phyloP scores from a whole-genome alignment of 805 yeast species.

The Ogataea haglerorum region DNA sequence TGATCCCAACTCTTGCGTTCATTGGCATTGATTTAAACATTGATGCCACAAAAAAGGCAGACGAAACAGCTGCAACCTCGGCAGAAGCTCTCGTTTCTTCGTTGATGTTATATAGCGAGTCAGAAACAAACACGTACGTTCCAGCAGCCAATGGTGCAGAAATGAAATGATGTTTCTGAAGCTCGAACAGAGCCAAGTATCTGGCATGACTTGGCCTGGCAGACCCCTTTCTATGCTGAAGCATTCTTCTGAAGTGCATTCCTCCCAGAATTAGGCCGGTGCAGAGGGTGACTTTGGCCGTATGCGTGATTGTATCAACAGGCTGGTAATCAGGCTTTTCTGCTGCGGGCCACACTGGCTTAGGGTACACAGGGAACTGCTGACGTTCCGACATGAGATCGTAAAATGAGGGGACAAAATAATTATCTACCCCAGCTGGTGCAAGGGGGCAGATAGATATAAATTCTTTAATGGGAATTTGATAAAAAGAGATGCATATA shows the following conservation, averaged over 20 bases:
- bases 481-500: not conserved
- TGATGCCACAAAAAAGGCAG: constrained; percentile 20
- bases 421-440: constrained; percentile 2
- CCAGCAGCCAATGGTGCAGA: constrained; percentile 34
- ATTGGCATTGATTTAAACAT: constrained; percentile 28
- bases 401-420: constrained; percentile 7
- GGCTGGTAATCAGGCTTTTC: constrained; percentile 24
- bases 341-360: constrained; percentile 27
- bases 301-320: constrained; percentile 30
- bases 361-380: constrained; percentile 23
- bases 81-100: constrained; percentile 28
- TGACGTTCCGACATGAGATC: constrained; percentile 1
- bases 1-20: constrained; percentile 43
- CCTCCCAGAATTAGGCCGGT: constrained; percentile 35
- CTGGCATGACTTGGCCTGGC: constrained; percentile 38
- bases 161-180: constrained; percentile 29
- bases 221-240: constrained; percentile 36
- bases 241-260: constrained; percentile 35
- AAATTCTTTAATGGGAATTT: not conserved
- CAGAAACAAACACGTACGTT: constrained; percentile 32
- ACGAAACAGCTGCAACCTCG: constrained; percentile 29
- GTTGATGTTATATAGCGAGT: constrained; percentile 29
- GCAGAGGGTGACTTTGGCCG: constrained; percentile 27
- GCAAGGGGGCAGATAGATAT: not conserved
- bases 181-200: constrained; percentile 31